Conservation (phyloP, 2,329 filamentous ascomycete species). For the Penicillium sp. region DNA sequence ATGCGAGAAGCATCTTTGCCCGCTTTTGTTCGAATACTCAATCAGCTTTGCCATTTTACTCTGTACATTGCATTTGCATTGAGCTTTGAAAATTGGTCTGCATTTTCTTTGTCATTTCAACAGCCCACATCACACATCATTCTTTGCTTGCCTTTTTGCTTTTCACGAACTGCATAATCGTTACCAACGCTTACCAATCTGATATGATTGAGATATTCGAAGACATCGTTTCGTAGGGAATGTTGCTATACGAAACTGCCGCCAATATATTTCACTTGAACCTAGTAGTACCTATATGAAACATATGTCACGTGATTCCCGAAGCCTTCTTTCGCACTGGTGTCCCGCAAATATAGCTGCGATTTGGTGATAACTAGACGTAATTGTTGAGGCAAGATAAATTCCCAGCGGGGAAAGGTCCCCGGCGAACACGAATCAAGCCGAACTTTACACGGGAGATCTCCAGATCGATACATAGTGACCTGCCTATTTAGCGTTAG, state of each 20-base stretch:
- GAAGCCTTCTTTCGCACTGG: no score
- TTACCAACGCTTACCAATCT: background rate
- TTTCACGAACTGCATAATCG: background rate
- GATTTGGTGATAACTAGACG: no score
- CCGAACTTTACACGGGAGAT: background rate
- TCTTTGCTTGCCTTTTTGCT: background rate
- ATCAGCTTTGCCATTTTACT: background rate
- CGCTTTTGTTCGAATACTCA: slow-evolving; percentile 2
- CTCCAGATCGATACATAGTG: background rate
- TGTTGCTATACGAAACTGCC: no score
- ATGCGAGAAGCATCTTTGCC: background rate
- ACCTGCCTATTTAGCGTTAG: slow-evolving; percentile 1
- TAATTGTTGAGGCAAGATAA: no score
- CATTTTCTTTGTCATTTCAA: background rate
- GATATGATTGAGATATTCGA: background rate
- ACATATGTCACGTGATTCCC: no score
- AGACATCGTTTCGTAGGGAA: no score
- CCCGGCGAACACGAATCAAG: background rate
- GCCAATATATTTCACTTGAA: no score
- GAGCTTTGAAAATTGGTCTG: slow-evolving; percentile 4
- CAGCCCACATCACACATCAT: background rate
- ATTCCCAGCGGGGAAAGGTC: no score
- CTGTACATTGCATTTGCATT: slow-evolving; percentile 24
- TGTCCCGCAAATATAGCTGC: no score
- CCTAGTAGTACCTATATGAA: no score